Percentiles rank a stretch among this genome's conserved stretches.
Conservation (phyloP, 2,329 filamentous ascomycete genomes). For the Talaromyces sp. region DNA sequence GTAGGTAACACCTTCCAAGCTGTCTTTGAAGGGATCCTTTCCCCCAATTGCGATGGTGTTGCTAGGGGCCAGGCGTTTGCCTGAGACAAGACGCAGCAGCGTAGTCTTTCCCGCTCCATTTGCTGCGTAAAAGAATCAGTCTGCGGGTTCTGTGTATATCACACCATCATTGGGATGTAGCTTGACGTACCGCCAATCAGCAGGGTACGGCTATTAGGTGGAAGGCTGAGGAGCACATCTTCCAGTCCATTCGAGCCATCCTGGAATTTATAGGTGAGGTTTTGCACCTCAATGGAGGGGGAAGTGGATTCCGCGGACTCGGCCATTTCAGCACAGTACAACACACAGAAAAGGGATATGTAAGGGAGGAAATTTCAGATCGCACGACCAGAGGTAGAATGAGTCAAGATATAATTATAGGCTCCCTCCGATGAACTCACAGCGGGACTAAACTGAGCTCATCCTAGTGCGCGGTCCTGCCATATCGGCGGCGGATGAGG, state of each 20-base stretch:
- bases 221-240: slow-evolving; percentile 74
- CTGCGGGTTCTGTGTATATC: not conserved
- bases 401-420: not conserved
- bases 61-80: slow-evolving; percentile 85
- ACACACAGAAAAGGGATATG: not conserved
- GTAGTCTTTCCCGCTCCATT: slow-evolving; percentile 98
- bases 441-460: not conserved
- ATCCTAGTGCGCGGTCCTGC: not conserved
- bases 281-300: slow-evolving; percentile 70
- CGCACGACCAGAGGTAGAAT: not conserved
- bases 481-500: slow-evolving; percentile 9
- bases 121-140: slow-evolving; percentile 50
- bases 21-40: slow-evolving; percentile 87
- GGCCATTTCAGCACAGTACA: slow-evolving; percentile 21
- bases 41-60: slow-evolving; percentile 75
- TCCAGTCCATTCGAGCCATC: slow-evolving; percentile 79
- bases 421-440: too few species aligned
- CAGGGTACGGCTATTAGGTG: slow-evolving; percentile 81
- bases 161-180: too few species aligned
- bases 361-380: not conserved
- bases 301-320: slow-evolving; percentile 18
- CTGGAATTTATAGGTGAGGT: slow-evolving; percentile 86
- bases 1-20: slow-evolving; percentile 92
- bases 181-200: slow-evolving; percentile 73
- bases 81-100: slow-evolving; percentile 87